These are phyloP conservation scores for Lepidopterella palustris DNA, from an alignment of 495 filamentous ascomycete genomes.

Conservation along the genomic window DNA sequence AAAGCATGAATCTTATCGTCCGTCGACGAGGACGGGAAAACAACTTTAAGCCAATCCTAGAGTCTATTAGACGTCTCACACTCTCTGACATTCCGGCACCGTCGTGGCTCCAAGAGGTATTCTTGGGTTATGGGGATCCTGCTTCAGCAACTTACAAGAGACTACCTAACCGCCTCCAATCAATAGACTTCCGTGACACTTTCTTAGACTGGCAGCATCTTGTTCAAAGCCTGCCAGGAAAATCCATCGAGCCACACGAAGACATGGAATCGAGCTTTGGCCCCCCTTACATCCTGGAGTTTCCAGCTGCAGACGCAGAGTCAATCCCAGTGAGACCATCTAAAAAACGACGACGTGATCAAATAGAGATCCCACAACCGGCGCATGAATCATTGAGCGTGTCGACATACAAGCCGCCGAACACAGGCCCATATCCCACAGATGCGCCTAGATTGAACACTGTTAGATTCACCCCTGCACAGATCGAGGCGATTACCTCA, in stretches of 20 bases:
- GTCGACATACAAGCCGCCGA: constrained; percentile 85
- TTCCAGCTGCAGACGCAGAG: constrained; percentile 38
- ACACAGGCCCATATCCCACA: constrained; percentile 83
- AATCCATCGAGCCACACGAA: constrained; percentile 69
- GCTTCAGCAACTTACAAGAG: constrained; percentile 78
- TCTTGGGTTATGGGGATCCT: constrained; percentile 92
- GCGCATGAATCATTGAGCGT: constrained; percentile 64
- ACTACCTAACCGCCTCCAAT: constrained; percentile 66
- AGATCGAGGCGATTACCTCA: constrained; percentile 87
- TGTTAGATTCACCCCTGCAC: constrained; percentile 82
- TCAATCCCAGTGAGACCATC: constrained; percentile 40
- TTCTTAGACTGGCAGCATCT: constrained; percentile 95
- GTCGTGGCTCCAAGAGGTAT: constrained; percentile 91
- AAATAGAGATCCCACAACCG: constrained; percentile 56
- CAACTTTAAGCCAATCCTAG: constrained; percentile 91
- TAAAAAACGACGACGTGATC: constrained; percentile 76
- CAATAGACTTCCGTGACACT: constrained; percentile 86
- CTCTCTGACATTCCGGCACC: constrained; percentile 82
- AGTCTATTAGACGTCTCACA: constrained; percentile 81
- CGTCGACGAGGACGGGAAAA: constrained; percentile 85
- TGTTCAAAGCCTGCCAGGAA: constrained; percentile 76
- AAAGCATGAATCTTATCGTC: constrained; percentile 78
- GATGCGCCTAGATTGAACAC: constrained; percentile 79
- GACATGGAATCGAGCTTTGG: constrained; percentile 66
- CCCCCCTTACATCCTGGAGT: constrained; percentile 80